Percentiles rank a stretch among this genome's conserved stretches.
Evolutionary conservation across 2,329 filamentous ascomycete genomes (phyloP).

Genomic region (Epichloe glyceriae): DNA sequence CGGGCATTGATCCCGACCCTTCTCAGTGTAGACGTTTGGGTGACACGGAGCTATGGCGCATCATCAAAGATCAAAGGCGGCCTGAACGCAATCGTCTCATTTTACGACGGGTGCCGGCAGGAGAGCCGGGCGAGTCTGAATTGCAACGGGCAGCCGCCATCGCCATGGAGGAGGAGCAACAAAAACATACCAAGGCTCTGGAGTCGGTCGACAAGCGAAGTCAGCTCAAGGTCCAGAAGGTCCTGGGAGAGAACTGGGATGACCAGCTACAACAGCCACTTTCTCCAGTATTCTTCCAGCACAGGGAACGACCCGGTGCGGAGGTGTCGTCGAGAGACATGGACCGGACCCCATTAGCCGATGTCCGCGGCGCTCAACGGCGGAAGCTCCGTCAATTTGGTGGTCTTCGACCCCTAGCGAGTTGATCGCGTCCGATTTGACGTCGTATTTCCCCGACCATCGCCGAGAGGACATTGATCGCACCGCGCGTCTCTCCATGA

Average conservation of each 20-base stretch:
- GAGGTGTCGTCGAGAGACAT: slow-evolving; percentile 40
- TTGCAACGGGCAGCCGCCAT: slow-evolving; percentile 79
- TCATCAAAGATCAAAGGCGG: slow-evolving; percentile 75
- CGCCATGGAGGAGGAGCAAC: slow-evolving; percentile 73
- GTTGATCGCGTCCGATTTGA: slow-evolving; percentile 90
- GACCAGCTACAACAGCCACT: slow-evolving; percentile 70
- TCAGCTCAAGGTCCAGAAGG: slow-evolving; percentile 76
- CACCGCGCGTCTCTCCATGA: slow-evolving; percentile 83
- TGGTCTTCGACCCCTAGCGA: slow-evolving; percentile 90
- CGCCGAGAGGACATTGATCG: slow-evolving; percentile 89
- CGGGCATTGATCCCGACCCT: slow-evolving; percentile 72
- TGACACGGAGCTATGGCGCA: slow-evolving; percentile 78
- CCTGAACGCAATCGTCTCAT: slow-evolving; percentile 86
- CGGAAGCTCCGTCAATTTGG: slow-evolving; percentile 69
- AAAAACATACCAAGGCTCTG: slow-evolving; percentile 52
- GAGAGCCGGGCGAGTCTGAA: slow-evolving; percentile 78
- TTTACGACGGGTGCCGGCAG: slow-evolving; percentile 79
- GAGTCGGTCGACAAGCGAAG: slow-evolving; percentile 60
- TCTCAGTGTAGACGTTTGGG: slow-evolving; percentile 68
- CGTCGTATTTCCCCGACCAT: slow-evolving; percentile 94
- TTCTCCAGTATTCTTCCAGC: slow-evolving; percentile 63
- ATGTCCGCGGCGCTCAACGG: slow-evolving; percentile 28
- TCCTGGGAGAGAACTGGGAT: slow-evolving; percentile 78
- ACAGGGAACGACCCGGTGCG: slow-evolving; percentile 53
- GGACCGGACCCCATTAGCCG: slow-evolving; percentile 40